phyloP scores from a whole-genome alignment of 2,329 filamentous ascomycete genomes.

The Pseudogymnoascus sp. region DNA sequence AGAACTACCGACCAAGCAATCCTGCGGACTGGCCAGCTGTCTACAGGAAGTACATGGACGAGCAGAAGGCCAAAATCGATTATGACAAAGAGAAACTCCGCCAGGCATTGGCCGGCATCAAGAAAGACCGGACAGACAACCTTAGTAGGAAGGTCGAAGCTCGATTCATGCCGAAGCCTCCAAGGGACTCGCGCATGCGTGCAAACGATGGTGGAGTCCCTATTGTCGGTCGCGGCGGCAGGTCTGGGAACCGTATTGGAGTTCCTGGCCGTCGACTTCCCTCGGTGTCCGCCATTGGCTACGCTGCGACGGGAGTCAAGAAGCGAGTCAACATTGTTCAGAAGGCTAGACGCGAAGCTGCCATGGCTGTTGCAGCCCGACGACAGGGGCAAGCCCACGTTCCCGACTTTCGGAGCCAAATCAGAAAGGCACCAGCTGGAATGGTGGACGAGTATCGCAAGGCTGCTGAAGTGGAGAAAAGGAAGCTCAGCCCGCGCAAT shows the following conservation, averaged over 20 bases:
- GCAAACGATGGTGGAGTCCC: constrained; percentile 28
- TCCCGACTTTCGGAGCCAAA: constrained; percentile 22
- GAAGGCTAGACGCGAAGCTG: constrained; percentile 47
- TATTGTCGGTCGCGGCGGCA: constrained; percentile 28
- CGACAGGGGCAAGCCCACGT: constrained; percentile 13
- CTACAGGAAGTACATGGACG: constrained; percentile 60
- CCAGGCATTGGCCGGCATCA: constrained; percentile 47
- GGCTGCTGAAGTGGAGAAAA: constrained; percentile 29
- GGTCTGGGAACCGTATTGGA: constrained; percentile 27
- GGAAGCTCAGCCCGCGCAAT: constrained; percentile 26
- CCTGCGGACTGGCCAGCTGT: constrained; percentile 68
- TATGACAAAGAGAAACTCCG: constrained; percentile 48
- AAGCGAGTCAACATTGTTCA: constrained; percentile 35
- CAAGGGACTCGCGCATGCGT: constrained; percentile 31
- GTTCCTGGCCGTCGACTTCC: not conserved
- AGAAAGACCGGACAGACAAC: constrained; percentile 49
- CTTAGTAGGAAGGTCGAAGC: constrained; percentile 48
- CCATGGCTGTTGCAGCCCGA: constrained; percentile 15
- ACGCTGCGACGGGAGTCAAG: not conserved
- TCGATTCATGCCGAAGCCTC: constrained; percentile 37
- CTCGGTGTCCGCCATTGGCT: not conserved
- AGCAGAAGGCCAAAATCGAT: constrained; percentile 48
- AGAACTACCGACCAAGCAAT: constrained; percentile 57
- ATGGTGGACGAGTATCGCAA: constrained; percentile 48
- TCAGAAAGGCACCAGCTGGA: constrained; percentile 42